Conservation (phyloP, 371 early-diverging fungal genomes). For the Apophysomyces ossiformis region DNA sequence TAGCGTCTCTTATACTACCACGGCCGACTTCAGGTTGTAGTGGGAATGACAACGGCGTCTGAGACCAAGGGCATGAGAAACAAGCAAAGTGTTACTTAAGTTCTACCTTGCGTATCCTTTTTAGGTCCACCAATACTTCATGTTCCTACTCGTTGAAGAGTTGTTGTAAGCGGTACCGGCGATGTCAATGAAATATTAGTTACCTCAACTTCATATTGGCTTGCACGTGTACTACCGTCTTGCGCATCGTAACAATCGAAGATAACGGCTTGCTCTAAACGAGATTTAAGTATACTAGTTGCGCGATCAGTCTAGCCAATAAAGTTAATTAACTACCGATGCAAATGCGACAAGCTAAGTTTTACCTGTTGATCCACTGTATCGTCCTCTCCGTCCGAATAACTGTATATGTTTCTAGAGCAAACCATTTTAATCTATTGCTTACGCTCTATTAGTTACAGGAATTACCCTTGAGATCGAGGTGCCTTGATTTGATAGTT, state of each 20-base stretch:
- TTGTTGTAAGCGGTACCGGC: too few relatives aligned
- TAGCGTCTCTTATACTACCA: conserved; percentile 1
- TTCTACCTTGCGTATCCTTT: neutral
- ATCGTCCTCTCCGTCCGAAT: neutral
- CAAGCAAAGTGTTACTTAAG: too few relatives aligned
- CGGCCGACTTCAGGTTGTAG: neutral
- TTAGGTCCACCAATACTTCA: neutral
- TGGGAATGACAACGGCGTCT: neutral
- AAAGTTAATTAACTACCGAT: neutral
- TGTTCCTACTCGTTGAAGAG: neutral
- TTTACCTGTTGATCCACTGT: neutral
- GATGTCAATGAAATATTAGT: too few relatives aligned
- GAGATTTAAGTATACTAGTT: neutral
- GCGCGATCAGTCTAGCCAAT: neutral
- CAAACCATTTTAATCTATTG: neutral
- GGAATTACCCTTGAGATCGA: neutral
- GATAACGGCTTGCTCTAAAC: neutral
- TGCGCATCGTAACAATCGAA: neutral
- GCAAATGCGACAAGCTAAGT: neutral
- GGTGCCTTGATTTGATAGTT: neutral
- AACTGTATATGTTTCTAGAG: neutral
- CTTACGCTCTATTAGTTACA: neutral
- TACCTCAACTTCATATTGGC: too few relatives aligned
- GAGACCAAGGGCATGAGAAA: neutral
- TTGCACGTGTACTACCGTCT: too few relatives aligned